These are phyloP conservation scores for Ceriops tagal DNA, from an alignment of 345 rosid genomes.

Conservation along the genomic window DNA sequence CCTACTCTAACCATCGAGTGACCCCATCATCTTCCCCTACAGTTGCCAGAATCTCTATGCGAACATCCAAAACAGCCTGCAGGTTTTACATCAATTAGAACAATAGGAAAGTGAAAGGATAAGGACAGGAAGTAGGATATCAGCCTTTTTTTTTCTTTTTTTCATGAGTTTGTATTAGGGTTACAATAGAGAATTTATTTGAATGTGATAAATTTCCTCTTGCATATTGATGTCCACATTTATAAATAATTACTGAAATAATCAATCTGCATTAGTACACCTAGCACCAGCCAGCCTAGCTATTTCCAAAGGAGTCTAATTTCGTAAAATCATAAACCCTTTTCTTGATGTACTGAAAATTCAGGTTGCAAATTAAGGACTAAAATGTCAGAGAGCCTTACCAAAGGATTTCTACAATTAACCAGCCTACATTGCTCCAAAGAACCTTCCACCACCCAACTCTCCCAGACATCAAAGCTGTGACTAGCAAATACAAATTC, in stretches of 20 bases:
- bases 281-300: too few species aligned
- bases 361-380: background rate
- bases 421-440: conserved; percentile 85
- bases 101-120: background rate
- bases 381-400: conserved; percentile 22
- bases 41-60: conserved; percentile 75
- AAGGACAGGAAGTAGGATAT: too few species aligned
- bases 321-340: background rate
- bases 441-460: conserved; percentile 94
- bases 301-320: too few species aligned
- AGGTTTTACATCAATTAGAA: conserved; percentile 16
- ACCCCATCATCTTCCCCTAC: conserved; percentile 81
- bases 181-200: too few species aligned
- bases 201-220: too few species aligned
- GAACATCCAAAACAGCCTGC: conserved; percentile 83
- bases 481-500: conserved; percentile 98
- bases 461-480: conserved; percentile 99
- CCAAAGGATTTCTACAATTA: conserved; percentile 81
- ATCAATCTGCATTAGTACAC: too few species aligned
- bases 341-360: background rate
- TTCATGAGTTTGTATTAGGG: too few species aligned
- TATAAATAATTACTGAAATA: too few species aligned
- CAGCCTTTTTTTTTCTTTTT: too few species aligned
- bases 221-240: too few species aligned
- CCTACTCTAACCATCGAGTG: conserved; percentile 83